phyloP scores from a whole-genome alignment of 768 basidiomycete species.

The Russula foetens region DNA sequence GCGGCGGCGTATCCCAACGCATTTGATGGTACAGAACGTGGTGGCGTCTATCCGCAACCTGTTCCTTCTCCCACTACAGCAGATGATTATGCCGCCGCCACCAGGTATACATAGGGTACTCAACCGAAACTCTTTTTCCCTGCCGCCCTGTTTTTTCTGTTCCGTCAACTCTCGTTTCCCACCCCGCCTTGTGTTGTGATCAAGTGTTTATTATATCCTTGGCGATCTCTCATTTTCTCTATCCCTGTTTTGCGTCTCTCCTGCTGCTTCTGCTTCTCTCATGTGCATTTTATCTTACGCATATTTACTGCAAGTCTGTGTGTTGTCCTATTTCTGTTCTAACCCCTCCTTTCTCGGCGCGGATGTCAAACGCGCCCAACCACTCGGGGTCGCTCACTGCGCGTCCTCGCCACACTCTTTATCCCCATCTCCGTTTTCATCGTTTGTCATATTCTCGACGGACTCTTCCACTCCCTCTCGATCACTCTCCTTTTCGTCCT shows the following conservation, averaged over 20 bases:
- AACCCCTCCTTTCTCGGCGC: background rate
- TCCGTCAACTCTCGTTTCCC: background rate
- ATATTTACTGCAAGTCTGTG: constrained; percentile 17
- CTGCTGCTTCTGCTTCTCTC: background rate
- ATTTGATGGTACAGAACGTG: constrained; percentile 4
- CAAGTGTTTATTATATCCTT: constrained; percentile 9
- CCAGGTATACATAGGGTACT: constrained; percentile 5
- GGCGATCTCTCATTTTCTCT: constrained; percentile 1
- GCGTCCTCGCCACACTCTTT: background rate
- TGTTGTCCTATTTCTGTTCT: background rate
- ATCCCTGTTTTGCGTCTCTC: background rate
- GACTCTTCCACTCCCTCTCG: constrained; percentile 5
- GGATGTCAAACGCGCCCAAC: background rate
- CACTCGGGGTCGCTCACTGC: background rate
- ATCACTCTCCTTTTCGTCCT: background rate
- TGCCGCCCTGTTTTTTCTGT: too few species aligned
- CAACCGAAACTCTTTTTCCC: too few species aligned
- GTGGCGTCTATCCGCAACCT: constrained; percentile 1
- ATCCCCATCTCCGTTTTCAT: background rate
- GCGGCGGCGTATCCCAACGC: background rate
- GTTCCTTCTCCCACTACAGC: background rate
- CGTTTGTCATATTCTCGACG: background rate
- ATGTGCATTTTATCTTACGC: constrained; percentile 18
- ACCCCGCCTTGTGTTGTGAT: background rate
- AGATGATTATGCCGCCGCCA: constrained; percentile 6